Evolutionary conservation across 768 basidiomycete species (phyloP).

Genomic region (Pisolithus marmoratus): DNA sequence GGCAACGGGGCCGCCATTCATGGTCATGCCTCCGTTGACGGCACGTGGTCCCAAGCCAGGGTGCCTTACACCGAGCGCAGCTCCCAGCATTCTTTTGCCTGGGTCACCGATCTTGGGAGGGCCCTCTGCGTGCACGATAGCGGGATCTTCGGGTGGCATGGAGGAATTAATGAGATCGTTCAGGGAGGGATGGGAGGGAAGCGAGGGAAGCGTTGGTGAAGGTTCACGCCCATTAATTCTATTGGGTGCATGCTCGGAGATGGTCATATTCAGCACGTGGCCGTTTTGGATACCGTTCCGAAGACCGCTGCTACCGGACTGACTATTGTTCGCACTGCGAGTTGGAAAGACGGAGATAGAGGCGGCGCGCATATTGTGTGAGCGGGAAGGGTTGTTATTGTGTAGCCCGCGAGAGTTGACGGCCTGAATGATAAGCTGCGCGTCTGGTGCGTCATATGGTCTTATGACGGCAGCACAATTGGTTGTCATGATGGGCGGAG

Average conservation of each 20-base stretch:
- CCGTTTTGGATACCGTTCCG: conserved; percentile 28
- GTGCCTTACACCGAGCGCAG: conserved; percentile 78
- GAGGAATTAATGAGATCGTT: conserved; percentile 78
- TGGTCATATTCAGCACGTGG: conserved; percentile 38
- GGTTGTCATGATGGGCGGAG: conserved; percentile 59
- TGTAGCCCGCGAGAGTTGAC: conserved; percentile 72
- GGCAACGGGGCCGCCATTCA: conserved; percentile 16
- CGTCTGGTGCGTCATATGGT: conserved; percentile 94
- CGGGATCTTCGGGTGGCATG: conserved; percentile 56
- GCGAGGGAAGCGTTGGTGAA: conserved; percentile 74
- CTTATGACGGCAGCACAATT: conserved; percentile 59
- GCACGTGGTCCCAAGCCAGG: conserved; percentile 64
- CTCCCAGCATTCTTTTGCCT: conserved; percentile 84
- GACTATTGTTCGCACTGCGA: conserved; percentile 38
- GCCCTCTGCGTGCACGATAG: conserved; percentile 46
- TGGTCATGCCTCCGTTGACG: conserved; percentile 35
- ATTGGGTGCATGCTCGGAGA: conserved; percentile 45
- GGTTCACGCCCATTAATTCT: conserved; percentile 53
- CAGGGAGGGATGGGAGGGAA: conserved; percentile 80
- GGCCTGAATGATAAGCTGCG: conserved; percentile 75
- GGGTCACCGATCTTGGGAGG: conserved; percentile 86
- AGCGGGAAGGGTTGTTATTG: conserved; percentile 56
- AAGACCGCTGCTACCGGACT: conserved; percentile 23
- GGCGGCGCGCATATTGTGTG: conserved; percentile 64
- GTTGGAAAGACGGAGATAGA: conserved; percentile 61